These are phyloP conservation scores for Sporothrix dimorphospora DNA, from an alignment of 2,329 filamentous ascomycete genomes.

Conservation along the genomic window DNA sequence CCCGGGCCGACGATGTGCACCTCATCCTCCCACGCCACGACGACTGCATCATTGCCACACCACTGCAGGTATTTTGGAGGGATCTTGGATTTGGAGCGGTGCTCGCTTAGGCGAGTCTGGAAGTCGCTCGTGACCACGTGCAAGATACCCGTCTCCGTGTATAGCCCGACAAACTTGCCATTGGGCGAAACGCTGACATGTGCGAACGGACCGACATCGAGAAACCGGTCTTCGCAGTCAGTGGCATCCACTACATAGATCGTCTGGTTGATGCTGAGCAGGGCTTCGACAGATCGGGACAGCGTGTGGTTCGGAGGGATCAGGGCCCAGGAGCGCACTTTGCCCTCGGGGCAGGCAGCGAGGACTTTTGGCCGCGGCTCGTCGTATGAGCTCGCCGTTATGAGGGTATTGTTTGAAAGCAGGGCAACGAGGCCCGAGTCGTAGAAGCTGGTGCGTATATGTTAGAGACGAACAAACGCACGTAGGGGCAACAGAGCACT, in stretches of 20 bases:
- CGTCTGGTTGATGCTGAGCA: slow-evolving; percentile 82
- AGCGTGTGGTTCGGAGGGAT: slow-evolving; percentile 87
- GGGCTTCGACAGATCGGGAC: slow-evolving; percentile 88
- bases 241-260: slow-evolving; percentile 85
- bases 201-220: slow-evolving; percentile 89
- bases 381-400: slow-evolving; percentile 85
- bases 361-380: slow-evolving; percentile 87
- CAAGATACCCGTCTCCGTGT: slow-evolving; percentile 79
- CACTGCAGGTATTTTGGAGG: slow-evolving; percentile 87
- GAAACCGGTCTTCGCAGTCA: slow-evolving; percentile 86
- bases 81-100: slow-evolving; percentile 84
- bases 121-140: slow-evolving; percentile 97
- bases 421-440: slow-evolving; percentile 89
- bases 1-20: slow-evolving; percentile 89
- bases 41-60: slow-evolving; percentile 93
- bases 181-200: slow-evolving; percentile 91
- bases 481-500: too few species aligned
- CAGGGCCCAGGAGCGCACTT: slow-evolving; percentile 85
- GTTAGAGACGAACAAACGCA: neutral
- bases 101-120: slow-evolving; percentile 87
- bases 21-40: slow-evolving; percentile 97
- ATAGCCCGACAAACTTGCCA: slow-evolving; percentile 84
- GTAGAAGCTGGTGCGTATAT: slow-evolving; percentile 66
- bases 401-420: slow-evolving; percentile 81
- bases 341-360: slow-evolving; percentile 73